Percentiles rank a stretch among this genome's conserved stretches.
Conservation (phyloP, 2,329 filamentous ascomycete genomes). For the Diaporthe eres region DNA sequence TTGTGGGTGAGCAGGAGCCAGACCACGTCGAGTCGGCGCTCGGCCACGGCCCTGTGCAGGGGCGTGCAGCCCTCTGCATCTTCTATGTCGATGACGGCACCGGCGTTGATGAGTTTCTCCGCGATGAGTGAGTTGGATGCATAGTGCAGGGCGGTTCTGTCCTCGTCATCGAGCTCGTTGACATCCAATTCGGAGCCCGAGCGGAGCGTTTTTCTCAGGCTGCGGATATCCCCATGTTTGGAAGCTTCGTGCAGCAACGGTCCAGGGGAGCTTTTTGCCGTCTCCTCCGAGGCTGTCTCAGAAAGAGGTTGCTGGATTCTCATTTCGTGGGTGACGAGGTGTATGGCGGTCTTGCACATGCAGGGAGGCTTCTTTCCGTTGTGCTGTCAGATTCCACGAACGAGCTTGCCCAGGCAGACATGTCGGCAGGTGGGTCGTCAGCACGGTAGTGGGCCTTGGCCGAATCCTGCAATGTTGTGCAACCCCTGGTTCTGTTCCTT, state of each 20-base stretch:
- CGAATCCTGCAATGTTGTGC: not conserved
- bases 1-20: not conserved
- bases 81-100: not conserved
- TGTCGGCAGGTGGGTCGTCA: constrained; percentile 4
- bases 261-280: not conserved
- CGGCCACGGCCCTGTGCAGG: constrained; percentile 1
- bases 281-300: not conserved
- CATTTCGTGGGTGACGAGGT: not conserved
- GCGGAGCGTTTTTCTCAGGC: constrained; percentile 15
- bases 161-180: constrained; percentile 25
- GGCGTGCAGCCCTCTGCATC: constrained; percentile 20
- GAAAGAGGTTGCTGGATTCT: not conserved
- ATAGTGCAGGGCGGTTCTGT: not conserved
- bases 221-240: constrained; percentile 9
- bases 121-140: constrained; percentile 10
- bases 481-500: not conserved
- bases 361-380: not conserved
- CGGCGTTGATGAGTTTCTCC: constrained; percentile 9
- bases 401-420: not conserved
- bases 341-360: not conserved
- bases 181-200: not conserved
- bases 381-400: not conserved
- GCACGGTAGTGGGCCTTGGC: constrained; percentile 2
- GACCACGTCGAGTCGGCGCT: constrained; percentile 5
- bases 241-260: constrained; percentile 5